Evolutionary conservation across 2,329 filamentous ascomycete genomes (phyloP), one percentile per base, ranked within the genome.

Genomic region (Didymella glomerata): DNA sequence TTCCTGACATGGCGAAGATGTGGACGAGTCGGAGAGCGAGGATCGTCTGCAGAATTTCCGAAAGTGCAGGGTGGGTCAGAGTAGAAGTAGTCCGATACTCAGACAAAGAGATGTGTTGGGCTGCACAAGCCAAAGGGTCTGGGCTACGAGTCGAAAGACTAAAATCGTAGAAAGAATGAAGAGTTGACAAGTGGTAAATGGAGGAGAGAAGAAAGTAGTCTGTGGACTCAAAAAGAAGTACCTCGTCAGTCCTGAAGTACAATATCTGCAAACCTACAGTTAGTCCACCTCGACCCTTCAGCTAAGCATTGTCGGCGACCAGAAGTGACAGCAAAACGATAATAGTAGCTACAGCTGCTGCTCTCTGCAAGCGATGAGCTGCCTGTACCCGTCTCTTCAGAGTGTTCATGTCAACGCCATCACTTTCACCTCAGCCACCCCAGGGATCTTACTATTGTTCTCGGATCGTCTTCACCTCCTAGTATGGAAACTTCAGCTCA

Each of bases 391-490:
- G 30, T 41, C 10, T n/a, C 10, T 34, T 46, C 36, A 52, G 9
- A 32, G 40, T 46, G 27, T 41, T 50, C 54, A 55, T 40, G 18
- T 42, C 16, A 50, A 46, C 50, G 60, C 57, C 30, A 54, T 48
- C 48, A 46, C 49, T 56, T 50, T 60, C 58, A 63, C 57, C 40
- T 57, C 54, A 66, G 54, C 64, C 56, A 63, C 22, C 11, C 20
- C 34, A 22, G 28, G 40, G 38, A 34, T 44, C 63, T 70, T 69
- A 49, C 48, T 68, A 70, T 70, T 70, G 68, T 70, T 68, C 66
- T 20, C 34, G 8, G 45, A 48, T 32, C 42, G 46, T 54, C 49
- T 63, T 61, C 61, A 61, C 55, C 51, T 57, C 50, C 11, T 11
- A 36, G 41, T 28, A 14, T 46, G n/a, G 25, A 38, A 22, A 38